Percentiles rank a stretch among this genome's conserved stretches.
These are phyloP conservation scores for Berberis vulgaris DNA, from an alignment of 164 flowering plant genomes.

Conservation along the genomic window DNA sequence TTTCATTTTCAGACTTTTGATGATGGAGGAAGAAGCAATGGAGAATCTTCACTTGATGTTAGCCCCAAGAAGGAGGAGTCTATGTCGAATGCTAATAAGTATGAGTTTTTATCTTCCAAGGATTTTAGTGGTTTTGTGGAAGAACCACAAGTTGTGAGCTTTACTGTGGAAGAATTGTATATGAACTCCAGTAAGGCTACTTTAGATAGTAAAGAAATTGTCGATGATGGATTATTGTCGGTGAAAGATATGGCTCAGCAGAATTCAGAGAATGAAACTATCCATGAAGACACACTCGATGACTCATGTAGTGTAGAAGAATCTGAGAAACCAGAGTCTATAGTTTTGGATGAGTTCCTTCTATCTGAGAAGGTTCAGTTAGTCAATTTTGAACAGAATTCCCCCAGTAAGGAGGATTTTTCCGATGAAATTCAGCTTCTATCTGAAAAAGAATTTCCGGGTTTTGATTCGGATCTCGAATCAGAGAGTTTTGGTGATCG, in stretches of 20 bases:
- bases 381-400: conserved; percentile 1
- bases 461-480: conserved; percentile 33
- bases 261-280: conserved; percentile 7
- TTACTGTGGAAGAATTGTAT: conserved; percentile 20
- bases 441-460: conserved; percentile 23
- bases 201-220: conserved; percentile 8
- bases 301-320: conserved; percentile 5
- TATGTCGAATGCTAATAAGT: conserved; percentile 15
- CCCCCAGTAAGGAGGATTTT: conserved; percentile 1
- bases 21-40: conserved; percentile 22
- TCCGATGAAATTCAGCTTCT: conserved; percentile 12
- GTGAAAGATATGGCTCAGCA: conserved; percentile 34
- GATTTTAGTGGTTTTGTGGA: conserved; percentile 28
- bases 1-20: conserved; percentile 47
- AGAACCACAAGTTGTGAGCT: conserved; percentile 23
- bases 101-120: conserved; percentile 22
- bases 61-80: background rate
- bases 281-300: conserved; percentile 11
- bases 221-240: conserved; percentile 16
- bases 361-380: conserved; percentile 1
- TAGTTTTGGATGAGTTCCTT: background rate
- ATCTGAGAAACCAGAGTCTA: conserved; percentile 4
- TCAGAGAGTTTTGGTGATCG: conserved; percentile 27
- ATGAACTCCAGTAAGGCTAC: conserved; percentile 10
- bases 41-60: conserved; percentile 10